phyloP scores from a whole-genome alignment of 257 asterid species.

The Osmanthus fragrans region DNA sequence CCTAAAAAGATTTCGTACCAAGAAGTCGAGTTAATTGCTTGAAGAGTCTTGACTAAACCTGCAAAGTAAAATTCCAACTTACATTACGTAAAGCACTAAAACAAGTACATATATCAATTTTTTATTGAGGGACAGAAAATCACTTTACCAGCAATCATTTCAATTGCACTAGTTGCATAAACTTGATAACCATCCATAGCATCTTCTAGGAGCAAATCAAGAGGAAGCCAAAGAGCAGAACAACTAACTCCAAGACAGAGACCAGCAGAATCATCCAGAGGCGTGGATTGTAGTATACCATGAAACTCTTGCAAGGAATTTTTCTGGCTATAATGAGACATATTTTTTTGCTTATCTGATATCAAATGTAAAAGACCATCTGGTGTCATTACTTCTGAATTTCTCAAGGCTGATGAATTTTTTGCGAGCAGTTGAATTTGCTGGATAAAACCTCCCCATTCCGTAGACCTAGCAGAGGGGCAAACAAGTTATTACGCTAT shows the following conservation, averaged over 20 bases:
- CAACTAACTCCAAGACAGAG: conserved; percentile 69
- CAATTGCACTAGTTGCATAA: conserved; percentile 83
- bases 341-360: conserved; percentile 39
- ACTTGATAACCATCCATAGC: conserved; percentile 95
- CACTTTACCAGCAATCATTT: conserved; percentile 72
- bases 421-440: conserved; percentile 60
- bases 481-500: background rate
- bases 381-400: conserved; percentile 42
- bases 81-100: conserved; percentile 19
- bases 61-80: conserved; percentile 30
- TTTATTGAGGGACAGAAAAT: conserved; percentile 11
- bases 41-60: conserved; percentile 90
- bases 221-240: conserved; percentile 94
- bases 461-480: conserved; percentile 49
- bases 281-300: conserved; percentile 43
- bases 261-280: conserved; percentile 62
- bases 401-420: conserved; percentile 67
- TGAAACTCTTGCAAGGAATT: conserved; percentile 47
- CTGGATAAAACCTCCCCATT: conserved; percentile 68
- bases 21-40: conserved; percentile 71
- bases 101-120: background rate
- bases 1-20: conserved; percentile 93
- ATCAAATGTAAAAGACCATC: conserved; percentile 53
- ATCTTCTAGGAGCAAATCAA: conserved; percentile 88
- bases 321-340: conserved; percentile 31